Conservation (phyloP, 1,139 yeast genomes). For the Barnettozyma hawaiiensis region DNA sequence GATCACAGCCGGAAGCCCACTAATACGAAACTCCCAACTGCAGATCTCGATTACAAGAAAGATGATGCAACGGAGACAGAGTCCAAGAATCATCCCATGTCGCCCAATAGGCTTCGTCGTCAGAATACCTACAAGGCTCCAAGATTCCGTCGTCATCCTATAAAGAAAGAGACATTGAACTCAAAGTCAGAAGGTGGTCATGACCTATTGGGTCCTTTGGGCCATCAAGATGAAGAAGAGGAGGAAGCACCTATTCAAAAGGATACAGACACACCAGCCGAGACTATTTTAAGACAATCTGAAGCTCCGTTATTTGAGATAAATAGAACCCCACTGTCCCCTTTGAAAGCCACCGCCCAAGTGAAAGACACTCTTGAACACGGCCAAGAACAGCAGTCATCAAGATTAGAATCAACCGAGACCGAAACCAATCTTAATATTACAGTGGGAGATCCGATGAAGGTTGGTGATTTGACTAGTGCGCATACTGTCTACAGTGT, state of each 20-base stretch:
- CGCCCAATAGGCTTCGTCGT: slow-evolving; percentile 33
- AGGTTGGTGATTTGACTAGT: slow-evolving; percentile 83
- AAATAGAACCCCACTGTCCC: slow-evolving; percentile 25
- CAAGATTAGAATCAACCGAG: slow-evolving; percentile 9
- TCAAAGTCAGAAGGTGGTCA: not conserved
- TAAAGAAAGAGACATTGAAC: slow-evolving; percentile 7
- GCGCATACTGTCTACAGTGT: slow-evolving; percentile 89
- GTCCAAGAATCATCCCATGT: slow-evolving; percentile 17
- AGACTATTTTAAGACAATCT: slow-evolving; percentile 33
- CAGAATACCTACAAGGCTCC: slow-evolving; percentile 40
- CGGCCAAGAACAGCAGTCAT: slow-evolving; percentile 10
- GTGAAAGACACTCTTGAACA: slow-evolving; percentile 8
- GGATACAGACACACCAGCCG: slow-evolving; percentile 21
- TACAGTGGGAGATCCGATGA: slow-evolving; percentile 83
- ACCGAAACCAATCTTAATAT: slow-evolving; percentile 43
- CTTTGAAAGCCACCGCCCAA: slow-evolving; percentile 13
- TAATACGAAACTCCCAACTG: slow-evolving; percentile 6
- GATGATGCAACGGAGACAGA: slow-evolving; percentile 3
- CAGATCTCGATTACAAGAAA: slow-evolving; percentile 7
- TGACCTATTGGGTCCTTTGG: slow-evolving; percentile 41
- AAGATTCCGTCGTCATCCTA: slow-evolving; percentile 32
- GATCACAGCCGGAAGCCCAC: slow-evolving; percentile 11
- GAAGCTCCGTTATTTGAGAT: slow-evolving; percentile 51
- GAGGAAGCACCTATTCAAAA: slow-evolving; percentile 7
- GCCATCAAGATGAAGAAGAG: slow-evolving; percentile 23